Base-by-base conservation (phyloP, 192 early-diverging fungal species). In the Rhizophagus sp. region DNA sequence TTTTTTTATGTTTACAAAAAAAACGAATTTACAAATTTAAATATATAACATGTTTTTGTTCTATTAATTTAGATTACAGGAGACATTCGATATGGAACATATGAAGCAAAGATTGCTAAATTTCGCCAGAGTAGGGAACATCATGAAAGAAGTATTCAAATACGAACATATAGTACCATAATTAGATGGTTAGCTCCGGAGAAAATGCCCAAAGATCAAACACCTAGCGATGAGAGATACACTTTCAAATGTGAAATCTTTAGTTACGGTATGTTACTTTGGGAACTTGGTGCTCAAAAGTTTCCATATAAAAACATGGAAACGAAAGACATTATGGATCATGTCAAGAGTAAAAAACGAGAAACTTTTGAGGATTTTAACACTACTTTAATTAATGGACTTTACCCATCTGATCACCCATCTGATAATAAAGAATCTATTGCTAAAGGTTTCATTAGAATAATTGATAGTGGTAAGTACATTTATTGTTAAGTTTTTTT, bases 211-310 rank as follows among this genome's bases (percentile, higher is more conserved):
- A 65, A 65, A 65, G 25, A 65, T 65, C 6, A 4, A 7, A 17
- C 4, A 22, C 64, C 64, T 30, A 30, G 27, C 19, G 25, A 30
- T 10, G n/a, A 65, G 2, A 10, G 4, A 27, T 76, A 76, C 13
- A 76, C 25, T 64, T 33, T 34, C 33, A 49, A 76, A 76, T 76
- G 75, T 76, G 75, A 76, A 64, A 76, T 76, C 4, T 76, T 65
- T 64, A 65, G 64, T 25, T 65, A 22, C n/a, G 64, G 25, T 6
- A 65, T 65, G 64, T 65, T 65, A 27, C 24, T 65, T 30, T 65
- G 64, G 64, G 64, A 65, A 65, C 64, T 65, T 24, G n/a, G 24
- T 13, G n/a, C 27, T 27, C 64, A 65, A 65, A 24, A 12, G 27
- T 34, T 64, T 9, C 75, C 75, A 10, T 76, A 64, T 25, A 57